Evolutionary conservation across 1,284 basidiomycete genomes (phyloP).

Genomic region (Coriolopsis trogii): DNA sequence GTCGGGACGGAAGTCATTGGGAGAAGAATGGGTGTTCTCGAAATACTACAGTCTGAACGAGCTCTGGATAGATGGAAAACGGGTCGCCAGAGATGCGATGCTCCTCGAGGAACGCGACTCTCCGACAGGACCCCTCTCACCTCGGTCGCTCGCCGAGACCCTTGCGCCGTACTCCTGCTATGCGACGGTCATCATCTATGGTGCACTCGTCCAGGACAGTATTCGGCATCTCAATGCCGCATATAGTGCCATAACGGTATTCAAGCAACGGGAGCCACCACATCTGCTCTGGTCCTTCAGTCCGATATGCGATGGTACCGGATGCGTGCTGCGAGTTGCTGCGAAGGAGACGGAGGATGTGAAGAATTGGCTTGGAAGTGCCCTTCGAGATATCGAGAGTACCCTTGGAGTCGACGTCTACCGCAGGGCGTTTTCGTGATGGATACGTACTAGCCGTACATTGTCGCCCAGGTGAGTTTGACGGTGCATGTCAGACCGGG

Average conservation of each 20-base stretch:
- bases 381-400: constrained; percentile 52
- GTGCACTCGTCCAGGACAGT: constrained; percentile 53
- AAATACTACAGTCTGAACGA: constrained; percentile 88
- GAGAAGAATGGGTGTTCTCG: constrained; percentile 90
- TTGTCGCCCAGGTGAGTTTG: no score
- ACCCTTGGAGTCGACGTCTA: constrained; percentile 68
- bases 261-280: constrained; percentile 55
- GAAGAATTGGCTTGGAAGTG: constrained; percentile 64
- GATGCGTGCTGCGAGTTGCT: constrained; percentile 71
- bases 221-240: constrained; percentile 48
- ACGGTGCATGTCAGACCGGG: no score
- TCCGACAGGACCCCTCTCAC: constrained; percentile 30
- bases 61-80: constrained; percentile 63
- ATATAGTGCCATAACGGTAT: constrained; percentile 64
- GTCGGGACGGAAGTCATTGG: constrained; percentile 76
- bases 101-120: constrained; percentile 60
- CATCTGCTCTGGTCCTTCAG: constrained; percentile 82
- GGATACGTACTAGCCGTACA: no score
- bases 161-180: constrained; percentile 84
- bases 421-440: constrained; percentile 52
- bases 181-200: constrained; percentile 78
- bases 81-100: constrained; percentile 76
- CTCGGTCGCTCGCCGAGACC: constrained; percentile 57
- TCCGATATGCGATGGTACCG: constrained; percentile 44
- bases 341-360: constrained; percentile 75